phyloP scores from a whole-genome alignment of 1,139 yeast species.

The Candida smagusa region DNA sequence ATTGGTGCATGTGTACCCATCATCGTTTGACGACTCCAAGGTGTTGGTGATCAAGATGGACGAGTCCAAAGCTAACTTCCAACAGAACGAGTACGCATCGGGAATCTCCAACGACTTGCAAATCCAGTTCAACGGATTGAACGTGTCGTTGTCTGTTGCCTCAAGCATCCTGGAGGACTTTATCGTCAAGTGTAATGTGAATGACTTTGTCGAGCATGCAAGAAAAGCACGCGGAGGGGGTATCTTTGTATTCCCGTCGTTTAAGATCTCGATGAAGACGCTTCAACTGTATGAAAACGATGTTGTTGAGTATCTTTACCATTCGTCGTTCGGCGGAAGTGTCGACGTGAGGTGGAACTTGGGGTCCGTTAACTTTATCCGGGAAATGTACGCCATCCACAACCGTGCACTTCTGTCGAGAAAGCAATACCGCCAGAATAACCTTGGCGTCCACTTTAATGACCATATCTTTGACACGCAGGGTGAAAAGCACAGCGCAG shows the following conservation, averaged over 20 bases:
- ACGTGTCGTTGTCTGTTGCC: conserved; percentile 61
- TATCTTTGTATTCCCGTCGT: conserved; percentile 75
- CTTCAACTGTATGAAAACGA: conserved; percentile 52
- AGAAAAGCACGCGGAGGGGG: conserved; percentile 71
- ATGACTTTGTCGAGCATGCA: conserved; percentile 55
- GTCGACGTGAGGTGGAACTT: conserved; percentile 92
- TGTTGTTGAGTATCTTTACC: conserved; percentile 61
- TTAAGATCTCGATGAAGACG: conserved; percentile 72
- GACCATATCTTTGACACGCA: conserved; percentile 16
- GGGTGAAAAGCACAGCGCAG: conserved; percentile 9
- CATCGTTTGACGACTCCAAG: conserved; percentile 69
- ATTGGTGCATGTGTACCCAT: conserved; percentile 69
- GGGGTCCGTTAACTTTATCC: conserved; percentile 85
- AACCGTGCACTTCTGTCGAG: conserved; percentile 38
- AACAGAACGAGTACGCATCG: conserved; percentile 49
- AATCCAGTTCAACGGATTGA: conserved; percentile 58
- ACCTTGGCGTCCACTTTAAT: conserved; percentile 8
- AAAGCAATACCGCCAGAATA: conserved; percentile 25
- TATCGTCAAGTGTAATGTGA: conserved; percentile 44
- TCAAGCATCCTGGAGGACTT: conserved; percentile 43
- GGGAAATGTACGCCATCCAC: conserved; percentile 81
- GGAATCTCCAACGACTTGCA: conserved; percentile 49
- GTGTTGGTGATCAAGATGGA: conserved; percentile 65
- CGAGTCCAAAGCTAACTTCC: conserved; percentile 57
- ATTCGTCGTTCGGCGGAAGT: conserved; percentile 78